A percentile compares a stretch with the other conserved stretches of the same genome.
phyloP scores from a whole-genome alignment of 169 alveolate species.

The Condylostoma magnum region DNA sequence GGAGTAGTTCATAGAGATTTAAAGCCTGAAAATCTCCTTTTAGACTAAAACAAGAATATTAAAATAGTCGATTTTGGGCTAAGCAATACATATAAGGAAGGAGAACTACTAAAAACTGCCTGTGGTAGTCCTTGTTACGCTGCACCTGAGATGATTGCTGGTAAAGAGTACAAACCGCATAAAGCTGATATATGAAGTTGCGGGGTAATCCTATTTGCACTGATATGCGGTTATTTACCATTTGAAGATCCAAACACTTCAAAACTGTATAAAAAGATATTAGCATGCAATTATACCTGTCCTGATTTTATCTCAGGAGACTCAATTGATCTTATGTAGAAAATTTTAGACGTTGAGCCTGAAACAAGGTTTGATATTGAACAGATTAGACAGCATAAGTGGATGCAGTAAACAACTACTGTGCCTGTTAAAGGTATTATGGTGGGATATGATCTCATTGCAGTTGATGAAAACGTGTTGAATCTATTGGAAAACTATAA shows the following conservation, averaged over 20 bases:
- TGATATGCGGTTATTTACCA: conserved; percentile 89
- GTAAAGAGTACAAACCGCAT: conserved; percentile 42
- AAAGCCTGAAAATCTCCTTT: conserved; percentile 82
- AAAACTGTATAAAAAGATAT: conserved; percentile 69
- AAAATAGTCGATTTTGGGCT: conserved; percentile 84
- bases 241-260: conserved; percentile 83
- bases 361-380: background rate
- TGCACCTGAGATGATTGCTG: conserved; percentile 82
- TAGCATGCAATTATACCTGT: conserved; percentile 65
- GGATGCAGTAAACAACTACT: background rate
- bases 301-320: conserved; percentile 88
- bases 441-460: conserved; percentile 73
- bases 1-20: conserved; percentile 80
- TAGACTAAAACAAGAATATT: conserved; percentile 60
- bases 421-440: too few species aligned
- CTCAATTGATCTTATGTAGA: conserved; percentile 74
- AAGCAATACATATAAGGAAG: conserved; percentile 54
- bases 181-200: conserved; percentile 80
- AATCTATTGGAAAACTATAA: conserved; percentile 51
- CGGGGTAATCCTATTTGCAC: conserved; percentile 89
- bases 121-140: conserved; percentile 83
- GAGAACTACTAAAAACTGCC: conserved; percentile 63
- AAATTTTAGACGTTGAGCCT: background rate
- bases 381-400: background rate
- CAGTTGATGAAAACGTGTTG: conserved; percentile 68